Conservation (phyloP, 75 land plant genomes). For the Chamaecyparis obtusa region DNA sequence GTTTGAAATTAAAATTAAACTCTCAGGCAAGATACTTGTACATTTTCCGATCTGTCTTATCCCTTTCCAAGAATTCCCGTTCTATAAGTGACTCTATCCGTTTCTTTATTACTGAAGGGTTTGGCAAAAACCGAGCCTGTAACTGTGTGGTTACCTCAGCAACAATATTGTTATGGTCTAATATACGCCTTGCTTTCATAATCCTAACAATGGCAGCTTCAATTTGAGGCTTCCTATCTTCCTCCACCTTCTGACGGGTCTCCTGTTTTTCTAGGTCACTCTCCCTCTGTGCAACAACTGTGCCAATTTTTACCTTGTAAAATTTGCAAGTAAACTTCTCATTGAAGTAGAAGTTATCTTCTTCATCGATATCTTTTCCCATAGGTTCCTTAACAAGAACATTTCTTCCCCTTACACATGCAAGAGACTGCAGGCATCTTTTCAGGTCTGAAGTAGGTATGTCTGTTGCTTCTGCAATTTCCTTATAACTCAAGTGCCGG, state of each 20-base stretch:
- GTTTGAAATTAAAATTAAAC: neutral
- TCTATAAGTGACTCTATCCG: conserved; percentile 94
- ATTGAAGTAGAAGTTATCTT: conserved; percentile 72
- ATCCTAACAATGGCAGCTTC: conserved; percentile 98
- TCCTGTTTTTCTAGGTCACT: conserved; percentile 97
- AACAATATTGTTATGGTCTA: conserved; percentile 91
- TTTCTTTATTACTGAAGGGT: conserved; percentile 90
- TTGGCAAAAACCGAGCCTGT: conserved; percentile 87
- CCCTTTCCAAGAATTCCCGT: conserved; percentile 94
- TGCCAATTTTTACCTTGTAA: conserved; percentile 84
- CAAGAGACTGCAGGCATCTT: conserved; percentile 86
- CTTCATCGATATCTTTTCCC: conserved; percentile 91
- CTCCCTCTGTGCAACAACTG: conserved; percentile 87
- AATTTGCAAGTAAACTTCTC: conserved; percentile 77
- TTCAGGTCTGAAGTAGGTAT: conserved; percentile 85
- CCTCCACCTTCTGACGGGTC: conserved; percentile 95
- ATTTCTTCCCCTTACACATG: conserved; percentile 95
- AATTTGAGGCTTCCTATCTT: conserved; percentile 97
- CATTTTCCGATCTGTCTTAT: conserved; percentile 73
- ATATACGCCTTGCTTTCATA: conserved; percentile 85
- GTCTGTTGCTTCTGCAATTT: conserved; percentile 88
- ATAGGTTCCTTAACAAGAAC: conserved; percentile 92
- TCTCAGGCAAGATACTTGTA: conserved; percentile 94
- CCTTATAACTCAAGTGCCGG: conserved; percentile 69
- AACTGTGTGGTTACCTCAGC: conserved; percentile 96